Conservation (phyloP, 306 rosid genomes). For the Amphicarpaea edgeworthii region DNA sequence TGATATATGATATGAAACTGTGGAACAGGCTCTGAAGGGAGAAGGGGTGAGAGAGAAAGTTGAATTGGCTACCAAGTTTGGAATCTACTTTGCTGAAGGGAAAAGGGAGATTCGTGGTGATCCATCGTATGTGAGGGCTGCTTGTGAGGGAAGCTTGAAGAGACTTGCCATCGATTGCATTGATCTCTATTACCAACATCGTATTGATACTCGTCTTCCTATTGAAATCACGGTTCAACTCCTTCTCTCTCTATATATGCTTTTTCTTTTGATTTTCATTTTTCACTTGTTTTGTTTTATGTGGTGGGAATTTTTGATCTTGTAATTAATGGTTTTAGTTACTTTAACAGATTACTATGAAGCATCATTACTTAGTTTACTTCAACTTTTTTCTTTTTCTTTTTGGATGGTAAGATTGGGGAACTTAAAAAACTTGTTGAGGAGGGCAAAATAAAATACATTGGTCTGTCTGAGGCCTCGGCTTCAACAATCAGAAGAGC, state of each 20-base stretch:
- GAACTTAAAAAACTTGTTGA: constrained; percentile 70
- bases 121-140: constrained; percentile 72
- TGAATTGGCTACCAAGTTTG: constrained; percentile 73
- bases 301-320: not conserved
- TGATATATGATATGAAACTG: not conserved
- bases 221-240: constrained; percentile 70
- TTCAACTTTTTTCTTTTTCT: not conserved
- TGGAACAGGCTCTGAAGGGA: constrained; percentile 52
- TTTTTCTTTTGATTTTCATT: not conserved
- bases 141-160: constrained; percentile 75
- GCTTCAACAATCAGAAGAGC: constrained; percentile 79
- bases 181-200: constrained; percentile 84
- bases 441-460: constrained; percentile 68
- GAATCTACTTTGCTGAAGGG: constrained; percentile 3
- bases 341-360: not conserved
- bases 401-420: constrained; percentile 53
- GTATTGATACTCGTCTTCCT: constrained; percentile 69
- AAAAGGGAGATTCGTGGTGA: constrained; percentile 58
- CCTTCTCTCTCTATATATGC: constrained; percentile 3
- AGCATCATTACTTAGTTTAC: no score
- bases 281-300: not conserved
- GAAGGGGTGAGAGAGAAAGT: constrained; percentile 57
- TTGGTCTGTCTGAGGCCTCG: constrained; percentile 72
- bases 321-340: not conserved
- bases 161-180: constrained; percentile 62